A percentile compares a stretch with the other conserved stretches of the same genome.
These are phyloP conservation scores for Termitomyces sp. DNA, from an alignment of 768 basidiomycete species.

Conservation along the genomic window DNA sequence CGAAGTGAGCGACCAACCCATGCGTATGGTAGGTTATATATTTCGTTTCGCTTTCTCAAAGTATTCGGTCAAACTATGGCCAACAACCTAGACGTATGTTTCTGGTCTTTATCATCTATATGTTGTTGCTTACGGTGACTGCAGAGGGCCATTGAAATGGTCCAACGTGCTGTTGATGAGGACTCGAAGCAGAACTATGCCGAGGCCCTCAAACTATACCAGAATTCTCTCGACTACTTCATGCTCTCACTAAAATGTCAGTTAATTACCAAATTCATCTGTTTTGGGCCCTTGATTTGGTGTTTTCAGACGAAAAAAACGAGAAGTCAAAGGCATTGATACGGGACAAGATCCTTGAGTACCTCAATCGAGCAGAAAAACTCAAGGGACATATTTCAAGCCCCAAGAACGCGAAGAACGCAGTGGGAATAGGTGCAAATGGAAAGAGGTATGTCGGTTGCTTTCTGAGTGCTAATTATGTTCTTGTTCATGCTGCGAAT, in stretches of 20 bases:
- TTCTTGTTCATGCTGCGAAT: conserved; percentile 2
- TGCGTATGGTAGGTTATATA: too few relatives aligned
- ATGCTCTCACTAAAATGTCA: conserved; percentile 94
- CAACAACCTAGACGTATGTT: conserved; percentile 42
- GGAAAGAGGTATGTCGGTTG: conserved; percentile 39
- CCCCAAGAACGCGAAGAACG: conserved; percentile 53
- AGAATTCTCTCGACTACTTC: conserved; percentile 96
- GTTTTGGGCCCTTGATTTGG: conserved; percentile 2
- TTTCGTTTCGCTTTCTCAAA: background rate
- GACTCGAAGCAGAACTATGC: conserved; percentile 91
- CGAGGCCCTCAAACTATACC: conserved; percentile 92
- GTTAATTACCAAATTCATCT: conserved; percentile 16
- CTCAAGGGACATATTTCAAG: conserved; percentile 81
- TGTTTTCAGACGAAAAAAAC: conserved; percentile 78
- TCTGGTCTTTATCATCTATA: background rate
- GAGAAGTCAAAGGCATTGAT: conserved; percentile 87
- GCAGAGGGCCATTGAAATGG: conserved; percentile 76
- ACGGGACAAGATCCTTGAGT: conserved; percentile 83
- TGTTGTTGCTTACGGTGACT: background rate
- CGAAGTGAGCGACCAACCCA: too few relatives aligned
- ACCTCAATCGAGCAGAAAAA: conserved; percentile 86
- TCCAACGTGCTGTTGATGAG: conserved; percentile 88
- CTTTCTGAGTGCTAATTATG: background rate
- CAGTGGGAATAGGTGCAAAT: conserved; percentile 36
- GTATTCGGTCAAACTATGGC: conserved; percentile 25